Evolutionary conservation across 106 monocot genomes (phyloP).

Genomic region (Narthecium ossifragum): DNA sequence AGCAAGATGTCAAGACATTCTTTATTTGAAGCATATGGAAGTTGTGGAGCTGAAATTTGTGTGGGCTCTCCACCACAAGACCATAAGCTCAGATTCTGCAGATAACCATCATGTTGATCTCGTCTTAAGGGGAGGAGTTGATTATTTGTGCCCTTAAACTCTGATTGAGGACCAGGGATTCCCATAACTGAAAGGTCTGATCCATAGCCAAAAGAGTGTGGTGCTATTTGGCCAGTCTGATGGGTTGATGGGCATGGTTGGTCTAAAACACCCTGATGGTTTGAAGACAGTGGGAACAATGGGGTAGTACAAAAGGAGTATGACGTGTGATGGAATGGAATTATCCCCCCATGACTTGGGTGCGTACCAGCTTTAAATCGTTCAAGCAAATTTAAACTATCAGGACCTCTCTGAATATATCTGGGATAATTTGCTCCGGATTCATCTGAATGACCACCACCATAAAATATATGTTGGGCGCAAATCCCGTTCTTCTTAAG

Average conservation of each 20-base stretch:
- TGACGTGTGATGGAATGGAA: not conserved
- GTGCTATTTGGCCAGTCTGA: not conserved
- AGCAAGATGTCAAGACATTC: not conserved
- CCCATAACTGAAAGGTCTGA: not conserved
- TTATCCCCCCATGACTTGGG: not conserved
- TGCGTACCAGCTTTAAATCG: not conserved
- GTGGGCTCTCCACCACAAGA: not conserved
- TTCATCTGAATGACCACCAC: not conserved
- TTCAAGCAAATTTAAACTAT: not conserved
- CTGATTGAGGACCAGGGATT: not conserved
- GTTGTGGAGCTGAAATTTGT: not conserved
- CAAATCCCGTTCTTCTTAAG: slow-evolving; percentile 14
- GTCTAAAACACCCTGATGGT: not conserved
- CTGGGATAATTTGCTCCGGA: not conserved
- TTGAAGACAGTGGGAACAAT: not conserved
- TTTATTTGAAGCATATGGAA: not conserved
- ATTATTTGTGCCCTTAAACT: not conserved
- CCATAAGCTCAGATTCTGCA: not conserved
- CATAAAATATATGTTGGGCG: not conserved
- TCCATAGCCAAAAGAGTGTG: not conserved
- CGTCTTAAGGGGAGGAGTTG: not conserved
- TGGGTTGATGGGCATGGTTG: not conserved
- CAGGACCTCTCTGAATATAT: not conserved
- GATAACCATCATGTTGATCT: not conserved
- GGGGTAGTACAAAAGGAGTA: not conserved